Base-by-base conservation (phyloP, 2,329 filamentous ascomycete genomes). In the Diplodia corticola region DNA sequence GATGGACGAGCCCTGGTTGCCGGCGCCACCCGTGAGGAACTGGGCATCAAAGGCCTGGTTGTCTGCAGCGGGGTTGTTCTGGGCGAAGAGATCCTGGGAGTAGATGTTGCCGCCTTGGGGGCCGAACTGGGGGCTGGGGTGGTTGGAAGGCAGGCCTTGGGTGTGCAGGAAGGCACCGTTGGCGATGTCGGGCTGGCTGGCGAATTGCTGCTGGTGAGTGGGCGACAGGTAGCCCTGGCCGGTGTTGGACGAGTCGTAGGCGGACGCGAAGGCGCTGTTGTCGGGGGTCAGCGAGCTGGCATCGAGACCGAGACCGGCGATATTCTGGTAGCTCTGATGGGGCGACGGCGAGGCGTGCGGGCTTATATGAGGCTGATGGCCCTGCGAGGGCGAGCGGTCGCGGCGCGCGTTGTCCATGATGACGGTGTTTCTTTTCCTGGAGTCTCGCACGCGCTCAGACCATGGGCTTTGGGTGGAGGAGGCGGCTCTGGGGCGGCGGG, bases 271-370 rank as follows among this genome's bases (percentile, higher is more conserved):
- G 71, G 63, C 69, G 65, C 71, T 69, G 71, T 72, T 68, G 55
- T 69, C 66, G 26, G 68, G 69, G 64, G 71, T 71, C 51, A 73
- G 71, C 63, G 75, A 79, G 72, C 83, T 80, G 75, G 89, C 84
- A 30, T 66, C 71, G 89, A 79, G 69, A 79, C 84, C 73, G 89
- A 82, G 74, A 86, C 86, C 88, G 81, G 72, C 84, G 63, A 82
- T 82, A 75, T 83, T 80, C 75, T 83, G 81, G 73, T 84, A 85
- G 72, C 82, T 82, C 78, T 79, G 77, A 73, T 77, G 84, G 76
- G 85, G 85, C 75, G 87, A 86, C 72, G 87, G 86, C 72, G 88
- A 89, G 77, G 87, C 87, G 71, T 81, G 85, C 77, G 87, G 86
- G 77, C 85, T 90, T 89, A 90, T 89, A 88, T 87, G 83, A 81